Evolutionary conservation across 202 grass and related monocot species (phyloP).

Genomic region (Setaria italica): DNA sequence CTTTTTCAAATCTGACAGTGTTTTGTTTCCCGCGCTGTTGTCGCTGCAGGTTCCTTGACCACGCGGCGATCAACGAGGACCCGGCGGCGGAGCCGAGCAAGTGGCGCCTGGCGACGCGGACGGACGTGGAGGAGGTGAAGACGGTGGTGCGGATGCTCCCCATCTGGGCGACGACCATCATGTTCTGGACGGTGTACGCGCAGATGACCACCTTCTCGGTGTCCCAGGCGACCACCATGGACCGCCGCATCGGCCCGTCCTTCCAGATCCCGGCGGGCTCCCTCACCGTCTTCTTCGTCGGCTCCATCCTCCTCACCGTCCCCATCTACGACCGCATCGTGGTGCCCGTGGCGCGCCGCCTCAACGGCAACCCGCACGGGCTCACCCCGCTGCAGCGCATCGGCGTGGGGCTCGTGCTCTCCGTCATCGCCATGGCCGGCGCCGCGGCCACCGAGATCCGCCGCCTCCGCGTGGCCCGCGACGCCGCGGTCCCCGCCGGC

Average conservation of each 20-base stretch:
- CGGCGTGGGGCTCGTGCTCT: conserved; percentile 68
- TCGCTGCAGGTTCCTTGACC: conserved; percentile 77
- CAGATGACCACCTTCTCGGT: conserved; percentile 99
- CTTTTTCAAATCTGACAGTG: background rate
- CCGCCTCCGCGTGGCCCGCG: conserved; percentile 52
- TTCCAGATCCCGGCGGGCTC: conserved; percentile 86
- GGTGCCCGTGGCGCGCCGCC: conserved; percentile 56
- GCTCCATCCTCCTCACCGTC: conserved; percentile 86
- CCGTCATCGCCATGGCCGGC: conserved; percentile 63
- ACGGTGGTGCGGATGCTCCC: conserved; percentile 75
- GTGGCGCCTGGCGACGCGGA: conserved; percentile 73
- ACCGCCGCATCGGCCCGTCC: conserved; percentile 61
- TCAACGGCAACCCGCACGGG: conserved; percentile 70
- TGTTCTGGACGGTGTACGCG: conserved; percentile 95
- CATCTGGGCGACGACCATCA: conserved; percentile 94
- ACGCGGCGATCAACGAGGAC: conserved; percentile 69
- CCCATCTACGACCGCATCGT: conserved; percentile 80
- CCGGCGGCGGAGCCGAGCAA: conserved; percentile 45
- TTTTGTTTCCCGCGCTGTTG: background rate
- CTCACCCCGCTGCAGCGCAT: conserved; percentile 89
- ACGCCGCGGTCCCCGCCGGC: background rate
- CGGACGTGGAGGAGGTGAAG: conserved; percentile 96
- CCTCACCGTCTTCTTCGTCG: conserved; percentile 92
- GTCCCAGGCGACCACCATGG: conserved; percentile 88
- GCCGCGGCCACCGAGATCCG: conserved; percentile 72